Evolutionary conservation across 768 basidiomycete genomes (phyloP).

Genomic region (Mycena floridula): DNA sequence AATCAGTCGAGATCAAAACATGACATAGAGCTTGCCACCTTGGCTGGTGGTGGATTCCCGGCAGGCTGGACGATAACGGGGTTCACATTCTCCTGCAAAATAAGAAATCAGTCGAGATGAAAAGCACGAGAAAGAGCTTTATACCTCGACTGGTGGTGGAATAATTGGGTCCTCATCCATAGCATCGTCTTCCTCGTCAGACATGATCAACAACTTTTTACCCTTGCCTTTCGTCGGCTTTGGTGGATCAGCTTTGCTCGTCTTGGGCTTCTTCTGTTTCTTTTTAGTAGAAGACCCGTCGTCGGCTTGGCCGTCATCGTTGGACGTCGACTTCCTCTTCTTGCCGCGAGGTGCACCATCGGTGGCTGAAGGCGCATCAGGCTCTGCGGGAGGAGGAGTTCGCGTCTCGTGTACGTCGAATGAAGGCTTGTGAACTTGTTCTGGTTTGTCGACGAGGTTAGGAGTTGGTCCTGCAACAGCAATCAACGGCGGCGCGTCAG

Average conservation of each 20-base stretch:
- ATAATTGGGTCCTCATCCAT: background rate
- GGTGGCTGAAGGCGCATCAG: background rate
- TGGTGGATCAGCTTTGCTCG: constrained; percentile 3
- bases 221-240: constrained; percentile 11
- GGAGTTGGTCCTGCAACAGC: too few relatives aligned
- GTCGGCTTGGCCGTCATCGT: background rate
- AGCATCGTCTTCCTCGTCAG: constrained; percentile 20
- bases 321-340: background rate
- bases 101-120: background rate
- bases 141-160: constrained; percentile 2
- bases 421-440: too few relatives aligned
- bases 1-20: background rate
- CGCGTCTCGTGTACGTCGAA: too few relatives aligned
- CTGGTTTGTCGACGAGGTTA: too few relatives aligned
- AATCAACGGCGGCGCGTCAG: too few relatives aligned
- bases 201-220: constrained; percentile 11
- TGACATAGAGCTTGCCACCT: background rate
- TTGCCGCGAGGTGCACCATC: background rate
- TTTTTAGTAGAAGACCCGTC: constrained; percentile 5
- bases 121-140: background rate
- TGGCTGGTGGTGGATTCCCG: constrained; percentile 1
- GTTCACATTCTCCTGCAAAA: constrained; percentile 8
- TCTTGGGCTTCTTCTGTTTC: background rate
- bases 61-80: constrained; percentile 5
- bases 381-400: background rate